Conservation (phyloP, 257 asterid species). For the Avicennia marina region DNA sequence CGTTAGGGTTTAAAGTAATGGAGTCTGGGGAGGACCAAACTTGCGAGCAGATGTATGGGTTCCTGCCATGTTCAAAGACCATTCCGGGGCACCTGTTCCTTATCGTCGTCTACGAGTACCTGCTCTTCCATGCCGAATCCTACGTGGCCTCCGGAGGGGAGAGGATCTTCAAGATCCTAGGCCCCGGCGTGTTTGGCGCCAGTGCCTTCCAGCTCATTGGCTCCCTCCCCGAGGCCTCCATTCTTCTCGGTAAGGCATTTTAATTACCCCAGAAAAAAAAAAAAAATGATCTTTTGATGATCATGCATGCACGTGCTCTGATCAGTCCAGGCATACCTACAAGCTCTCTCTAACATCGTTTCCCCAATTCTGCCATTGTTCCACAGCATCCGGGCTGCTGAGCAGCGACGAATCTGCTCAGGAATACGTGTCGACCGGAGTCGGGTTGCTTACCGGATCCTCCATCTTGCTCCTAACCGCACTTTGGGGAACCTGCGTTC, state of each 20-base stretch:
- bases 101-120: constrained; percentile 41
- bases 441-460: constrained; percentile 55
- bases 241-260: constrained; percentile 51
- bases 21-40: neutral
- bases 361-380: no score
- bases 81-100: constrained; percentile 45
- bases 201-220: constrained; percentile 58
- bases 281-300: no score
- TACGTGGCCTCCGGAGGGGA: constrained; percentile 47
- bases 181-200: constrained; percentile 61
- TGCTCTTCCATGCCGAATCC: constrained; percentile 44
- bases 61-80: constrained; percentile 43
- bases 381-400: constrained; percentile 44
- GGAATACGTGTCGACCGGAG: constrained; percentile 43
- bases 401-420: constrained; percentile 36
- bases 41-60: constrained; percentile 47
- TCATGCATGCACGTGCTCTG: no score
- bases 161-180: constrained; percentile 51
- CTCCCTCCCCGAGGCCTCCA: constrained; percentile 43
- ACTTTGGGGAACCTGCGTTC: constrained; percentile 48
- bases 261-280: no score
- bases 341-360: no score
- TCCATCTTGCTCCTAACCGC: constrained; percentile 45
- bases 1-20: constrained; percentile 17
- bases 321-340: no score